phyloP scores from a whole-genome alignment of 2,329 filamentous ascomycete genomes.

The Aspergillus intermedius region DNA sequence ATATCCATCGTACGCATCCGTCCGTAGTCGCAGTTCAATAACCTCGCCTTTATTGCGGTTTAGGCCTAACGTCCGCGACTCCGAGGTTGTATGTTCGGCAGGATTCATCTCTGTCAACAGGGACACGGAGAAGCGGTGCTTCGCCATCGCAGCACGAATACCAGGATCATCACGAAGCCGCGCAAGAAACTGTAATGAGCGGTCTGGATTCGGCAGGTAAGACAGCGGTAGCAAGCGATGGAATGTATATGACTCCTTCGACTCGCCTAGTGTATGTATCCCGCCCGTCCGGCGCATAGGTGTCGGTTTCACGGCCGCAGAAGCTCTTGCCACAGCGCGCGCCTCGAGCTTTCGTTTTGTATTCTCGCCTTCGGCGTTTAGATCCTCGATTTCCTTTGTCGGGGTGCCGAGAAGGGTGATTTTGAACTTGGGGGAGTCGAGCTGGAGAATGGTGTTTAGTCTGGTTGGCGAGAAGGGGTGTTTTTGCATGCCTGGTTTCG shows the following conservation, averaged over 20 bases:
- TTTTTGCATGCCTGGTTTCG: slow-evolving; percentile 43
- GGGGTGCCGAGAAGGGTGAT: slow-evolving; percentile 43
- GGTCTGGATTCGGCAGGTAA: slow-evolving; percentile 69
- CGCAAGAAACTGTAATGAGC: slow-evolving; percentile 64
- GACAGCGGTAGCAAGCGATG: slow-evolving; percentile 66
- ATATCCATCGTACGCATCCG: slow-evolving; percentile 90
- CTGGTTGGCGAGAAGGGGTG: slow-evolving; percentile 36
- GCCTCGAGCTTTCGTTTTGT: slow-evolving; percentile 23
- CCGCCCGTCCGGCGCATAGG: slow-evolving; percentile 11
- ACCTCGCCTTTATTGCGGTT: slow-evolving; percentile 85
- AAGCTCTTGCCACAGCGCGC: slow-evolving; percentile 20
- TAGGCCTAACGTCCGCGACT: slow-evolving; percentile 74
- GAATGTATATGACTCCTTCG: slow-evolving; percentile 74
- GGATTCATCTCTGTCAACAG: slow-evolving; percentile 96
- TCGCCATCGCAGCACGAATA: slow-evolving; percentile 74
- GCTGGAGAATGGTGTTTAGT: slow-evolving; percentile 27
- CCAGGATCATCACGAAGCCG: slow-evolving; percentile 76
- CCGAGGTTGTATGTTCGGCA: slow-evolving; percentile 69
- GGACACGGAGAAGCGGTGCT: slow-evolving; percentile 76
- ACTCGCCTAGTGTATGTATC: slow-evolving; percentile 23
- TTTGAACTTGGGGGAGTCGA: slow-evolving; percentile 35
- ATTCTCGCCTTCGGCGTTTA: slow-evolving; percentile 32
- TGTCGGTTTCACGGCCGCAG: slow-evolving; percentile 5
- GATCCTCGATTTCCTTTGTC: slow-evolving; percentile 34
- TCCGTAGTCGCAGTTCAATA: slow-evolving; percentile 84